These are phyloP conservation scores for Colletotrichum sansevieriae DNA, from an alignment of 2,329 filamentous ascomycete species.

Conservation along the genomic window DNA sequence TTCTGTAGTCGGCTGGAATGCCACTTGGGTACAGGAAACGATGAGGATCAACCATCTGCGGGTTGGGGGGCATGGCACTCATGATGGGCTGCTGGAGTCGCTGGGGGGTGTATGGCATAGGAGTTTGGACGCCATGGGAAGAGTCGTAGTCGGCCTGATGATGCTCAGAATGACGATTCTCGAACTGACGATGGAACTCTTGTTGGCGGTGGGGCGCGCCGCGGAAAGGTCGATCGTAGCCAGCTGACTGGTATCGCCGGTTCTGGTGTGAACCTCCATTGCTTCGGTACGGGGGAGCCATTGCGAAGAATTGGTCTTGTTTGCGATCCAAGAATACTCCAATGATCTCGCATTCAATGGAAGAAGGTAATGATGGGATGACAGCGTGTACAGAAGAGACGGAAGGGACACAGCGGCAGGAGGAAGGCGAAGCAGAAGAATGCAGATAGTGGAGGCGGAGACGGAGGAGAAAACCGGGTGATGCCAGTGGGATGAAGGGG, in stretches of 20 bases:
- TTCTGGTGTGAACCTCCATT: constrained; percentile 3
- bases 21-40: constrained; percentile 53
- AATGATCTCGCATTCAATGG: no score
- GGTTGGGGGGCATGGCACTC: constrained; percentile 36
- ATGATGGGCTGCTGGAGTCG: not conserved
- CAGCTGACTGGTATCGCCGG: not conserved
- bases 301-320: not conserved
- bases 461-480: not conserved
- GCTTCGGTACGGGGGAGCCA: constrained; percentile 19
- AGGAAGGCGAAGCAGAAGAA: not conserved
- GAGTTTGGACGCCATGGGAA: no score
- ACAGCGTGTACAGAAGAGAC: not conserved
- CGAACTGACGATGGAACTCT: not conserved
- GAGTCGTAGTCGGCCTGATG: not conserved
- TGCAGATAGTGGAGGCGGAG: not conserved
- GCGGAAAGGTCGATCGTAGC: not conserved
- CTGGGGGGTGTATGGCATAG: not conserved
- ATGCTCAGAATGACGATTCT: not conserved
- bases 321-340: not conserved
- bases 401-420: not conserved
- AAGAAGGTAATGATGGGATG: not conserved
- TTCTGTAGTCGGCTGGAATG: constrained; percentile 51
- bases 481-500: not conserved
- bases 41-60: constrained; percentile 30
- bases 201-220: not conserved